Base-by-base conservation (phyloP, 1,284 basidiomycete species). In the Cutaneotrichosporon cutaneum region DNA sequence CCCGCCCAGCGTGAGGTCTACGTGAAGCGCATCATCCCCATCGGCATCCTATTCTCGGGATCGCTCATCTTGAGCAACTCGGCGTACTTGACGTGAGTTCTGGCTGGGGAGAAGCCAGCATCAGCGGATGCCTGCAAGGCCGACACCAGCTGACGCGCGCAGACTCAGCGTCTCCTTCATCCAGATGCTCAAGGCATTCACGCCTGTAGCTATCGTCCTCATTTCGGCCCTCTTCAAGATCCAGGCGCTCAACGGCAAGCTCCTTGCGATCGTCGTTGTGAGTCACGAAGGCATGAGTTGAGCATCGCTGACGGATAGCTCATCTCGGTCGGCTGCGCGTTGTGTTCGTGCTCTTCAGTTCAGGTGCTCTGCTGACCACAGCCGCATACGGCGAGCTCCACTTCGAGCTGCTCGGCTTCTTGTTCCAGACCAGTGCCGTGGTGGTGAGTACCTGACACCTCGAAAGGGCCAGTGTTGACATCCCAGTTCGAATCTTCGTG, bases 121-220 rank as follows among this genome's bases (percentile, higher is more conserved):
- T n/a, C n/a, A n/a, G n/a, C n/a, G n/a, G n/a, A n/a, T n/a, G n/a
- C n/a, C n/a, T n/a, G n/a, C n/a, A n/a, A n/a, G n/a, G n/a, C n/a
- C n/a, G n/a, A n/a, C n/a, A n/a, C n/a, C 21, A 6, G 30, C 27
- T 10, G 50, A 36, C 54, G 53, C 55, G 6, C 18, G 9, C 44
- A 90, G 94, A 64, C 85, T 98, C 66, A 90, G 88, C 69, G 91
- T 98, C 11, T 88, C 92, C 0, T 98, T 95, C 80, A 98, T 98
- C 68, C 95, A 99, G 78, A 98, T 98, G 94, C 88, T 96, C 80
- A 96, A 96, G 86, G 90, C 94, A 9, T 97, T 97, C 81, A 91
- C 85, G 1, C 93, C 94, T 0, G 94, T 97, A 13, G 90, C 93
- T 0, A 95, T 97, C 70, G 85, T 98, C 39, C 84, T 97, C 67